phyloP scores from a whole-genome alignment of 2,329 filamentous ascomycete genomes.

The Neofusicoccum umdonicola region DNA sequence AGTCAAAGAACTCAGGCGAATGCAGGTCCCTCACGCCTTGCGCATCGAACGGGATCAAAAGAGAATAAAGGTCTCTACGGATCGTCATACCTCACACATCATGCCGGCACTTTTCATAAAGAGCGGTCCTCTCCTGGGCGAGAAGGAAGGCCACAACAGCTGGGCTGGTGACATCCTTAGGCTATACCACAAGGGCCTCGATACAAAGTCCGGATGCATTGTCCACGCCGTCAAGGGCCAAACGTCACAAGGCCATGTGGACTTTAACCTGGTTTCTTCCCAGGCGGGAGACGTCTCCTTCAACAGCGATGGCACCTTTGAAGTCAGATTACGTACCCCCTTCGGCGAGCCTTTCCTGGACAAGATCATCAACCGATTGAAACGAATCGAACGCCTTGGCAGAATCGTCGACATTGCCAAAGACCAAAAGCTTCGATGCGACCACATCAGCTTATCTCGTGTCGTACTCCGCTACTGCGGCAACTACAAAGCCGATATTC shows the following conservation, averaged over 20 bases:
- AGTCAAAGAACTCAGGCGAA: constrained; percentile 3
- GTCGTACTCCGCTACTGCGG: constrained; percentile 68
- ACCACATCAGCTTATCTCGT: constrained; percentile 59
- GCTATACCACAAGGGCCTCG: constrained; percentile 30
- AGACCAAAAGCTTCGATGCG: constrained; percentile 56
- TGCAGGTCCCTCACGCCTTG: constrained; percentile 5
- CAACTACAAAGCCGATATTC: constrained; percentile 56
- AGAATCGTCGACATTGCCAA: constrained; percentile 67
- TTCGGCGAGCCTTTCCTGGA: constrained; percentile 61
- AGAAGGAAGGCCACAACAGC: neutral
- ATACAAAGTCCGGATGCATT: constrained; percentile 29
- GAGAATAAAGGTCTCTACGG: neutral
- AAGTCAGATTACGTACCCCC: constrained; percentile 57
- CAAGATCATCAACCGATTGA: constrained; percentile 59
- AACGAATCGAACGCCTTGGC: constrained; percentile 68
- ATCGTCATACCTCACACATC: neutral
- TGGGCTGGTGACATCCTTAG: constrained; percentile 9
- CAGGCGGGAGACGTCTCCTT: constrained; percentile 64
- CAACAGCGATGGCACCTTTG: constrained; percentile 61
- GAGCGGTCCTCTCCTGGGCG: neutral
- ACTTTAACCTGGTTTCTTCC: constrained; percentile 36
- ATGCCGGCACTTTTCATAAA: constrained; percentile 12
- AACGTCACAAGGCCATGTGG: constrained; percentile 32
- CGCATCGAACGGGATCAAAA: constrained; percentile 4
- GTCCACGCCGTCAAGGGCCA: constrained; percentile 41